These are phyloP conservation scores for Coniosporium tulheliwenetii DNA, from an alignment of 2,329 filamentous ascomycete genomes.

Conservation along the genomic window DNA sequence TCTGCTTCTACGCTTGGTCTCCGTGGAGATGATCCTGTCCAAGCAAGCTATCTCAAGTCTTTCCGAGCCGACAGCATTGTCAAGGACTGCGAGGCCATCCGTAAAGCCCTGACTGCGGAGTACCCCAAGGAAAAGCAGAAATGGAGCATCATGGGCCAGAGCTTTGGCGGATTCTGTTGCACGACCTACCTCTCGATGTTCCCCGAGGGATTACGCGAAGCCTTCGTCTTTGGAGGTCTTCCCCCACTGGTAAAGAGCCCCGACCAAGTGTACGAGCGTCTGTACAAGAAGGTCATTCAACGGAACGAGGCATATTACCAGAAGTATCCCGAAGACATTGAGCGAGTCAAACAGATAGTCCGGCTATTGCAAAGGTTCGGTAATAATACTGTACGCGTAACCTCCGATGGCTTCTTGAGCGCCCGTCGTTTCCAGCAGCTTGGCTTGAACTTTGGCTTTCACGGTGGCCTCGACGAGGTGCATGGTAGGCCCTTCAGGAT, in stretches of 20 bases:
- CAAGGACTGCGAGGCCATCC: conserved; percentile 73
- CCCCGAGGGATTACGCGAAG: conserved; percentile 62
- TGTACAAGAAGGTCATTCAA: conserved; percentile 52
- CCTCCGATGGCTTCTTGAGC: conserved; percentile 58
- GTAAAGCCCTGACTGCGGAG: conserved; percentile 54
- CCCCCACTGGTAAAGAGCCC: conserved; percentile 57
- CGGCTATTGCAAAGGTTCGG: conserved; percentile 42
- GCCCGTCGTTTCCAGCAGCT: conserved; percentile 60
- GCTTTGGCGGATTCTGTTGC: conserved; percentile 78
- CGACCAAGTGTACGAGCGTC: conserved; percentile 59
- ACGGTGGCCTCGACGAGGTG: conserved; percentile 59
- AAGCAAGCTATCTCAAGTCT: conserved; percentile 65
- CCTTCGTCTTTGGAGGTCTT: conserved; percentile 72
- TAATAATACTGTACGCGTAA: conserved; percentile 46
- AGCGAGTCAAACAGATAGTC: conserved; percentile 50
- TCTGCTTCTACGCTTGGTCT: conserved; percentile 54
- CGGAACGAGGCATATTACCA: conserved; percentile 67
- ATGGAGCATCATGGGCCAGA: conserved; percentile 83
- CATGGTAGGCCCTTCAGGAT: conserved; percentile 33
- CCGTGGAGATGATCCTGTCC: conserved; percentile 46
- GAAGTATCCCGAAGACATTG: conserved; percentile 72
- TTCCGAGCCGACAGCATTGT: conserved; percentile 89
- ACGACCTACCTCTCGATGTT: conserved; percentile 71
- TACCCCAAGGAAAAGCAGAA: conserved; percentile 54
- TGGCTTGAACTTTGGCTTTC: conserved; percentile 62